These are phyloP conservation scores for Plasmodium yoelii DNA, from an alignment of 169 alveolate species.

Conservation along the genomic window DNA sequence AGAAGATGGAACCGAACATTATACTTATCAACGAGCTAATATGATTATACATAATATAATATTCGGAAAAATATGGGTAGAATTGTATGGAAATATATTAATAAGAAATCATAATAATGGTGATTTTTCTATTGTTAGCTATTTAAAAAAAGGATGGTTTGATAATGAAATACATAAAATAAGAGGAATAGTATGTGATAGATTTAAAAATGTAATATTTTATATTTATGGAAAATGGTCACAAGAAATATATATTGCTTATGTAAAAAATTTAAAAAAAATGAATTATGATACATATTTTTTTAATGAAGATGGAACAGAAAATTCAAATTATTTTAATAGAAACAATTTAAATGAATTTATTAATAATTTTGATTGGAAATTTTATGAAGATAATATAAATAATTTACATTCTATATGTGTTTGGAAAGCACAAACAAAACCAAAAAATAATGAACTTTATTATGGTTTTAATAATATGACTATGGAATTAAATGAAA, in stretches of 20 bases:
- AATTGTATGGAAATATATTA: constrained; percentile 87
- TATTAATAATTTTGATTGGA: constrained; percentile 62
- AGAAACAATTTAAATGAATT: constrained; percentile 50
- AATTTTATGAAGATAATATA: constrained; percentile 46
- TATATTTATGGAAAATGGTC: constrained; percentile 85
- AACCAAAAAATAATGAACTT: constrained; percentile 82
- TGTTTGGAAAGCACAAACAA: constrained; percentile 84
- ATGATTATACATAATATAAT: constrained; percentile 90
- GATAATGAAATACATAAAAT: constrained; percentile 86
- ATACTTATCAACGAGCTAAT: constrained; percentile 88
- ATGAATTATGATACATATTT: constrained; percentile 27
- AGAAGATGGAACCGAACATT: constrained; percentile 79
- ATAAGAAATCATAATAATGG: constrained; percentile 86
- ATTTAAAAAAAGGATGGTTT: constrained; percentile 90
- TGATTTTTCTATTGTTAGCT: constrained; percentile 87
- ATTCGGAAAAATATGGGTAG: constrained; percentile 92
- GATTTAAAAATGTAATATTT: constrained; percentile 79
- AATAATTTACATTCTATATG: constrained; percentile 32
- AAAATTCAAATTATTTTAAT: constrained; percentile 24
- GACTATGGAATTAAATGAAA: constrained; percentile 92
- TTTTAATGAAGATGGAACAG: constrained; percentile 71
- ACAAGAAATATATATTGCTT: constrained; percentile 68
- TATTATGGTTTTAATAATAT: constrained; percentile 89
- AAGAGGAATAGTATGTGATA: constrained; percentile 82
- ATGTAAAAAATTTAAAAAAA: constrained; percentile 56